Evolutionary conservation across 805 yeast species (phyloP), one percentile per base, ranked within the genome.

Genomic region (Tetrapisispora nanseiensis): DNA sequence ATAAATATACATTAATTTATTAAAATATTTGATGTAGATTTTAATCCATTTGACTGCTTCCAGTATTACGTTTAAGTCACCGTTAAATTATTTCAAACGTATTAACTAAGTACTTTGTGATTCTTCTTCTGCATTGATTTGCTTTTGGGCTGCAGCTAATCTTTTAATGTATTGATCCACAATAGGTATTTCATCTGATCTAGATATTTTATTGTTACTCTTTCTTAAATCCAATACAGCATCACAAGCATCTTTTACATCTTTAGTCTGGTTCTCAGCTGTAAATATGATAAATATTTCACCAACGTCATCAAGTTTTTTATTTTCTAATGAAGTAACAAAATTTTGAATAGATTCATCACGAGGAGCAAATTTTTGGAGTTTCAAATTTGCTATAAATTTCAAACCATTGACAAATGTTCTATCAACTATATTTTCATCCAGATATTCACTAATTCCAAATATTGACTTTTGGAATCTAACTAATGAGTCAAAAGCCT

Each of bases 391-490:
- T 22, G 95, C 86, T 32, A 86, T 74, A 50, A 65, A 76, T 51
- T 75, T 68, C 33, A 89, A 68, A 20, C 96, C 96, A 42, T 74
- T 67, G 22, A 78, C 66, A 40, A 82, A 82, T 44, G 70, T 67
- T 39, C 70, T 65, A 54, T 82, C 82, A 12, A 79, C 78, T 15
- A 64, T 59, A 50, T 80, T 72, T 42, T 76, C 76, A 42, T 73
- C 80, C 37, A 78, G 69, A 43, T 75, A 67, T 41, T 76, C 77
- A 23, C 84, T 86, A 43, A 87, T 82, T n/a, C 96, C 96, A 56
- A 79, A 89, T 23, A 86, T 61, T 0, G 95, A 89, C 51, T 71
- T 76, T 61, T 85, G 95, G 52, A 87, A 72, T 57, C 97, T 78
- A 44, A 77, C 79, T 44, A 89, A 68, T 55, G 78, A 78, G 42